A percentile compares a stretch with the other conserved stretches of the same genome.
phyloP scores from a whole-genome alignment of 2,329 filamentous ascomycete genomes.

The Alternaria conjuncta region DNA sequence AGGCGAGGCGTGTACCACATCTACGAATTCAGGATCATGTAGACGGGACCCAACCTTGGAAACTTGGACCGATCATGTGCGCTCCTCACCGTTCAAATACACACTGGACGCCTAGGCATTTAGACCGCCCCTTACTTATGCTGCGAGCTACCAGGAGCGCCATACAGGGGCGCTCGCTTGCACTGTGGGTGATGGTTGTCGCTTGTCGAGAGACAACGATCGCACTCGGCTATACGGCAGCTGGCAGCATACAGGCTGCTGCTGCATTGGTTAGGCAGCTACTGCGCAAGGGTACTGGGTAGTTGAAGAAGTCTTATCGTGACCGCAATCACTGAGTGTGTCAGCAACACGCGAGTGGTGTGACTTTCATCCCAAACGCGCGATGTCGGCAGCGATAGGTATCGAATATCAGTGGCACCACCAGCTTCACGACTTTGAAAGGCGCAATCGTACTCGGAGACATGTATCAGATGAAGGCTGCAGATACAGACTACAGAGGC shows the following conservation, averaged over 20 bases:
- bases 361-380: neutral
- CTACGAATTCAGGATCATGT: neutral
- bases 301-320: neutral
- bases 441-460: neutral
- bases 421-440: neutral
- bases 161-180: neutral
- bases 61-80: neutral
- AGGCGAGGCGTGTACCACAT: neutral
- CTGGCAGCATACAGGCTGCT: neutral
- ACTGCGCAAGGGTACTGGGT: neutral
- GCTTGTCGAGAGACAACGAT: neutral
- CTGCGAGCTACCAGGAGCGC: neutral
- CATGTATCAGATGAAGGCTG: neutral
- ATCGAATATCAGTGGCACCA: neutral
- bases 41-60: neutral
- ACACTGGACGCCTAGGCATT: neutral
- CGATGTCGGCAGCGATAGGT: neutral
- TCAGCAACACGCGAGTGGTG: neutral
- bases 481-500: neutral
- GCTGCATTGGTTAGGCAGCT: neutral
- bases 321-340: neutral
- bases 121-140: neutral
- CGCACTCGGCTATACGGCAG: neutral
- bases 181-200: neutral
- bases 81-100: neutral